Evolutionary conservation across 306 rosid species (phyloP), one percentile per base, ranked within the genome.

Genomic region (Rosa rugosa): DNA sequence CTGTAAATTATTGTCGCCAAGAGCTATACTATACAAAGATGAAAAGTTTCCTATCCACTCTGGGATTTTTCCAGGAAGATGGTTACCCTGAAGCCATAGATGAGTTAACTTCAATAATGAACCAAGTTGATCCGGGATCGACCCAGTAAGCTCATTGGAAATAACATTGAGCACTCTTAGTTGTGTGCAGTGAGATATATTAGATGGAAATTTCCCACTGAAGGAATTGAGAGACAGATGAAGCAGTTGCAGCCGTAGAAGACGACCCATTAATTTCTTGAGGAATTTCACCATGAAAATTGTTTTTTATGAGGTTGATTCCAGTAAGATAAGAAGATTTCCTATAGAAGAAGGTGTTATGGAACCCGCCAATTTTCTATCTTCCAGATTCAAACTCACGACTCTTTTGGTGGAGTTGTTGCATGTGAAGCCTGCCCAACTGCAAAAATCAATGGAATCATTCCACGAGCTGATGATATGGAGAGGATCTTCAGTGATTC

Each of bases 1-100:
- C 40, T 76, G 81, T 1, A 86, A 81, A 5, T 70, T 84, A 79
- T 86, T 89, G 4, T 0, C 11, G 0, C 7, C 46, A 31, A 87
- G 54, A 7, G 5, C 5, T 42, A 88, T 11, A 0, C 0, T 0
- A 36, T 71, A 27, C 47, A 88, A 57, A 11, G 85, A 85, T 60
- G 95, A 87, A 41, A 80, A 68, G 20, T 88, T 87, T 51, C 88
- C 91, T 31, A 88, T 66, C 90, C 92, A 88, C 25, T 56, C 5
- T 78, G 87, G 91, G 46, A 90, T 86, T 57, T 17, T 81, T 80
- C 92, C 86, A 1, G 63, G 78, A 2, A 90, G 76, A 40, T 83
- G 75, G 84, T 17, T 51, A 7, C 88, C 88, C 0, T 0, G 1
- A 31, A 20, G 40, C 18, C 51, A 45, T n/a, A 84, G 49, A 38